Percentiles rank a stretch among this genome's conserved stretches.
phyloP scores from a whole-genome alignment of 2,329 filamentous ascomycete genomes.

The Calonectria ilicicola region DNA sequence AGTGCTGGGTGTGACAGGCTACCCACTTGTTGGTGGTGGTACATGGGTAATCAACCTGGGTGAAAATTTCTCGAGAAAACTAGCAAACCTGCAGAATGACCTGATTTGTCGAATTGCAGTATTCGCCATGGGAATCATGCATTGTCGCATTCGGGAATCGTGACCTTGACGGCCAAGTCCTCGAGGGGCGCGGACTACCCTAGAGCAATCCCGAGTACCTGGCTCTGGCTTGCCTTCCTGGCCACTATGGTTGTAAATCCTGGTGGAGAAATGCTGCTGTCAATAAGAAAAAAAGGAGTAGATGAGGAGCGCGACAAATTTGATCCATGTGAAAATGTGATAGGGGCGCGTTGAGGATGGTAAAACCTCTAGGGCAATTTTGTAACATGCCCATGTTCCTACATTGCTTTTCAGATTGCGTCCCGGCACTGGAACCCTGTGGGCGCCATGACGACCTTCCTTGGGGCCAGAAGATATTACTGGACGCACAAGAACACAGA shows the following conservation, averaged over 20 bases:
- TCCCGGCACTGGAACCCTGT: neutral
- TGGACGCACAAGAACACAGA: neutral
- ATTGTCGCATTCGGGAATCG: neutral
- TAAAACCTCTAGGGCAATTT: neutral
- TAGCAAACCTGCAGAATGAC: neutral
- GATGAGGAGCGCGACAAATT: neutral
- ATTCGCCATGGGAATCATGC: neutral
- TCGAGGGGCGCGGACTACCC: neutral
- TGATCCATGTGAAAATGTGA: neutral
- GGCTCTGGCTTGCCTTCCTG: neutral
- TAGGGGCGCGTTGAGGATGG: neutral
- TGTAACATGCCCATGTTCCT: neutral
- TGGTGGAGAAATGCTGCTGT: neutral
- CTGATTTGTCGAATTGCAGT: neutral
- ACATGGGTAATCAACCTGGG: neutral
- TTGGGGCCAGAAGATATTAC: neutral
- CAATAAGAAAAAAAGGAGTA: neutral
- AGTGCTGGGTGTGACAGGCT: neutral
- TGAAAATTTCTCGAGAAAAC: neutral
- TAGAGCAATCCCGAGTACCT: neutral
- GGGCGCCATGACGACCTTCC: neutral
- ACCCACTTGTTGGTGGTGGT: slow-evolving; percentile 1
- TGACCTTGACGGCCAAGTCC: neutral
- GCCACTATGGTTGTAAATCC: no score
- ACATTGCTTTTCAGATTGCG: neutral